Base-by-base conservation (phyloP, 306 rosid species). In the Cicer bijugum region DNA sequence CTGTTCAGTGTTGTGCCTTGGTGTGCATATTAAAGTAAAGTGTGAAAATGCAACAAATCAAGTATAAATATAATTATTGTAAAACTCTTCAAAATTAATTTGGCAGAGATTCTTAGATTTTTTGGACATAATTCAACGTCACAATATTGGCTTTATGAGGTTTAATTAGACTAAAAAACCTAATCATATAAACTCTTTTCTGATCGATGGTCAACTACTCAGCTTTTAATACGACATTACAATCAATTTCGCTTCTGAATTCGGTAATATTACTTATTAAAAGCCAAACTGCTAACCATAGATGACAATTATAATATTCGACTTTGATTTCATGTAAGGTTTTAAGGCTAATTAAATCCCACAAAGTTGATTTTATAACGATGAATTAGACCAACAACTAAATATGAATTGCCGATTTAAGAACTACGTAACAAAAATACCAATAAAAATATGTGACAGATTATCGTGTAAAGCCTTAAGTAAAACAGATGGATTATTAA, bases 81-180 rank as follows among this genome's bases (percentile, higher is more conserved):
- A 51, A 40, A 40, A 14, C 28, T 20, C 43, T 19, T 40, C 12
- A 9, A 20, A 75, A 61, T 37, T 61, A n/a, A n/a, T 39, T 61
- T 61, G 20, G 47, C 46, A 59, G 10, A 59, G 0, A 28, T 7
- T 12, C 4, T 33, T 59, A 12, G 43, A 10, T 59, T 59, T 59
- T 59, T 33, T 12, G 15, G 43, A 59, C 65, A 42, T 28, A 59
- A 33, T 33, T 33, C 65, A 59, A 33, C 65, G 12, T 12, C 43
- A 33, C 10, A 12, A 59, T 12, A 35, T 33, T 43, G 35, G 43
- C 2, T 59, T 12, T 59, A 59, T 33, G 17, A 16, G 10, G 35
- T 59, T 33, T 59, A 59, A 33, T 59, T 59, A 33, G 17, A 59
- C 43, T 9, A 17, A 59, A 59, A 16, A 59, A 59, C 16, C 65